A percentile compares a stretch with the other conserved stretches of the same genome.
Evolutionary conservation across 805 yeast species (phyloP).

Genomic region (Saccharomycopsis olivae): DNA sequence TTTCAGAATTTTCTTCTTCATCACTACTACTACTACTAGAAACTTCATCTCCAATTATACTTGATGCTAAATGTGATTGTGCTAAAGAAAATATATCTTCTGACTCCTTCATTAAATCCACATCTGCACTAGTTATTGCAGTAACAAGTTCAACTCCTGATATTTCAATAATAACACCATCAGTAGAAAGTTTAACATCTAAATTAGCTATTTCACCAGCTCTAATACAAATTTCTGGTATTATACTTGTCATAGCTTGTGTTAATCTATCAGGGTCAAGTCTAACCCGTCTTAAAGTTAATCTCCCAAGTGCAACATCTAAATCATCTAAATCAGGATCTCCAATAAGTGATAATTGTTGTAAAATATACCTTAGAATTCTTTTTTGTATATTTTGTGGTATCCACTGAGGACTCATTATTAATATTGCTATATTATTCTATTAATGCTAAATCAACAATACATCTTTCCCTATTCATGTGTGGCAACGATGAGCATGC

Average conservation of each 20-base stretch:
- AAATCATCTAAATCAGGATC: slow-evolving; percentile 72
- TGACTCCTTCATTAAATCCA: not conserved
- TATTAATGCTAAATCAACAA: no score
- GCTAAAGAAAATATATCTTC: slow-evolving; percentile 14
- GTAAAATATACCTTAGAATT: slow-evolving; percentile 66
- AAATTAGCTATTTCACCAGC: slow-evolving; percentile 49
- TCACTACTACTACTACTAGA: slow-evolving; percentile 2
- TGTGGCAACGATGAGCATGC: no score
- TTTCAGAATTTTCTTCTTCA: not conserved
- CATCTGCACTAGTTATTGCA: slow-evolving; percentile 3
- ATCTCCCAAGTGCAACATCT: slow-evolving; percentile 64
- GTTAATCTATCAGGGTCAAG: slow-evolving; percentile 62
- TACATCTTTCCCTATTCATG: no score
- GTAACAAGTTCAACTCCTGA: slow-evolving; percentile 40
- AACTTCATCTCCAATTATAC: slow-evolving; percentile 22
- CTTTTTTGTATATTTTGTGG: slow-evolving; percentile 81
- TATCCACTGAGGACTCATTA: slow-evolving; percentile 40
- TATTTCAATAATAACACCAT: slow-evolving; percentile 58
- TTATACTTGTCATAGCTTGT: slow-evolving; percentile 40
- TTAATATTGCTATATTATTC: not conserved
- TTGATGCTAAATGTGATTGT: slow-evolving; percentile 18
- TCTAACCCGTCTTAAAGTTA: slow-evolving; percentile 48
- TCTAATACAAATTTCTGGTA: slow-evolving; percentile 55
- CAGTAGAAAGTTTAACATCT: slow-evolving; percentile 50
- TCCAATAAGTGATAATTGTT: slow-evolving; percentile 73